A percentile compares a stretch with the other conserved stretches of the same genome.
phyloP scores from a whole-genome alignment of 2,329 filamentous ascomycete genomes.

The Laburnicola sp. region DNA sequence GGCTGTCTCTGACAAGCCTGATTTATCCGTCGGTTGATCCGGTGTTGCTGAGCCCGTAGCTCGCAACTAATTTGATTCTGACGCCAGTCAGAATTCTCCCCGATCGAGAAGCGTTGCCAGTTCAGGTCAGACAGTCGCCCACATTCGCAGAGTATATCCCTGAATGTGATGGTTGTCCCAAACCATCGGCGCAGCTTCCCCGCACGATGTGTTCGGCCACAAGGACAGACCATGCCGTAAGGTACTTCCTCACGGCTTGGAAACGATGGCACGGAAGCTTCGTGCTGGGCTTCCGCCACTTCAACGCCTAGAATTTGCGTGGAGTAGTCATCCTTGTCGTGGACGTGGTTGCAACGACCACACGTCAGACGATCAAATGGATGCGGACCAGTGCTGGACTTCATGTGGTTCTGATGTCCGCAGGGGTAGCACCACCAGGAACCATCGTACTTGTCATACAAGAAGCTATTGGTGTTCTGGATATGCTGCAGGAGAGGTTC shows the following conservation, averaged over 20 bases:
- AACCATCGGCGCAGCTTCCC: background rate
- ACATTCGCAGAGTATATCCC: too few species aligned
- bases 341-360: background rate
- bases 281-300: background rate
- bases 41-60: too few species aligned
- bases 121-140: too few species aligned
- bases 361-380: background rate
- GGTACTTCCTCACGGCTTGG: background rate
- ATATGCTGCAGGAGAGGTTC: too few species aligned
- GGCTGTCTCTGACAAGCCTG: too few species aligned
- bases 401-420: background rate
- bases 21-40: too few species aligned
- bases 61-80: too few species aligned
- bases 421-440: background rate
- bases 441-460: background rate
- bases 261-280: background rate
- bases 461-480: too few species aligned
- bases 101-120: too few species aligned
- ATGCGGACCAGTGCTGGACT: background rate
- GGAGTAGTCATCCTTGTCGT: background rate
- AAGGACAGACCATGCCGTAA: background rate
- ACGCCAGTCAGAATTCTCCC: too few species aligned
- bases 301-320: background rate
- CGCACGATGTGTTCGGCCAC: background rate
- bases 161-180: too few species aligned